Conservation (phyloP, 75 land plant genomes). For the Cunninghamia lanceolata region DNA sequence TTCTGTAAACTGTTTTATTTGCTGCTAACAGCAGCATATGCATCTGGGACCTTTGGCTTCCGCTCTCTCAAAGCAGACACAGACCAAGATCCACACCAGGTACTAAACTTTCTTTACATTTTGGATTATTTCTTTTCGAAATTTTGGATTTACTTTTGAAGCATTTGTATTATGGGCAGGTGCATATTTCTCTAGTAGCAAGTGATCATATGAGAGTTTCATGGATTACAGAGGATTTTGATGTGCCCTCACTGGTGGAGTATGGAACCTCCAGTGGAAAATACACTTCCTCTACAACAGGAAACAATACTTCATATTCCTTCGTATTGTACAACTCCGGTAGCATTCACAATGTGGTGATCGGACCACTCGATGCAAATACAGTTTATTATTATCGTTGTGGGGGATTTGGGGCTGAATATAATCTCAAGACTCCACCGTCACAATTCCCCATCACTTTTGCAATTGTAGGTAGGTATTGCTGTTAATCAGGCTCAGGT, state of each 20-base stretch:
- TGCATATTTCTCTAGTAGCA: conserved; percentile 44
- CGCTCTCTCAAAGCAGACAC: no score
- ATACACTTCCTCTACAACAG: conserved; percentile 38
- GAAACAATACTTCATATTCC: conserved; percentile 27
- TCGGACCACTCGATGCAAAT: conserved; percentile 56
- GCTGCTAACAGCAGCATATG: no score
- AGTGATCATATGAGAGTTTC: conserved; percentile 31
- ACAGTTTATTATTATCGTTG: conserved; percentile 65
- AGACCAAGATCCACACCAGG: no score
- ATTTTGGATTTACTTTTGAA: background rate
- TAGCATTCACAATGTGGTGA: conserved; percentile 57
- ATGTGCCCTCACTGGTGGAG: conserved; percentile 44
- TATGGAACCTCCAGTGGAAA: conserved; percentile 55
- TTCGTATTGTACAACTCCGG: conserved; percentile 66
- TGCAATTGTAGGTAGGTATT: conserved; percentile 55
- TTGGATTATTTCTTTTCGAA: no score
- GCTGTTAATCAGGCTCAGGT: background rate
- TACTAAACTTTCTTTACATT: no score
- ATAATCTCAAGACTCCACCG: conserved; percentile 70
- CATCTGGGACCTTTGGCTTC: no score
- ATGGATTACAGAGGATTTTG: conserved; percentile 26
- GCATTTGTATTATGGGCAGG: conserved; percentile 13
- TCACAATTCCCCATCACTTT: conserved; percentile 55
- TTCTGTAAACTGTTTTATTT: no score
- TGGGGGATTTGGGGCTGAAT: conserved; percentile 46